Evolutionary conservation across 75 land plant species (phyloP).

Genomic region (Pinus taeda): DNA sequence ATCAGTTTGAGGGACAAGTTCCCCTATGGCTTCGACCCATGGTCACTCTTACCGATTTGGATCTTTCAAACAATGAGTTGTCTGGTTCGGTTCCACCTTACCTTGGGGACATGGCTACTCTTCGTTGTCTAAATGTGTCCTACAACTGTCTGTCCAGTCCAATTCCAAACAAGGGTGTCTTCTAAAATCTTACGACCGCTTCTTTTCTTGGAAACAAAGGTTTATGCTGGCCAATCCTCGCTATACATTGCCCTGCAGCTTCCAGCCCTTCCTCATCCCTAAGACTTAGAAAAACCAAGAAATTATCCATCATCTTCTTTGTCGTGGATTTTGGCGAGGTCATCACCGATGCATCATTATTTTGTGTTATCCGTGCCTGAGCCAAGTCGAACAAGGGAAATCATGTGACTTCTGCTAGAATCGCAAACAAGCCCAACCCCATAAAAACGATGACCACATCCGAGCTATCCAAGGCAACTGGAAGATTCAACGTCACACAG

Average conservation of each 20-base stretch:
- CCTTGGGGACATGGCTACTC: conserved; percentile 9
- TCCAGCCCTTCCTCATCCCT: neutral
- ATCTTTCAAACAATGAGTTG: conserved; percentile 21
- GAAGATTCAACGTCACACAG: too few species aligned
- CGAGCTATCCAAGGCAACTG: too few species aligned
- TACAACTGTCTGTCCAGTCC: conserved; percentile 16
- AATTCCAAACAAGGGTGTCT: conserved; percentile 20
- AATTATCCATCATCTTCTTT: neutral
- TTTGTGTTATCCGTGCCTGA: too few species aligned
- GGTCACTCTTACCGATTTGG: conserved; percentile 23
- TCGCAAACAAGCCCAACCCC: too few species aligned
- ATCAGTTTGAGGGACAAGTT: conserved; percentile 20
- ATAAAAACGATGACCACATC: too few species aligned
- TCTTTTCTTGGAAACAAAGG: conserved; percentile 25
- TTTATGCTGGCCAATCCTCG: conserved; percentile 10
- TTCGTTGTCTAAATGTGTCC: conserved; percentile 19
- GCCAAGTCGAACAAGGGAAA: too few species aligned
- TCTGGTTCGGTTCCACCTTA: conserved; percentile 18
- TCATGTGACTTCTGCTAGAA: too few species aligned
- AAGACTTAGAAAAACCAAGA: neutral
- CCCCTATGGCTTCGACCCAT: conserved; percentile 17
- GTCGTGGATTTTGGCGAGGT: neutral
- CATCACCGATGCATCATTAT: neutral
- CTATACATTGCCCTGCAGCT: conserved; percentile 1
- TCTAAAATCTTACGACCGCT: conserved; percentile 5